These are phyloP conservation scores for Piper longum DNA, from an alignment of 164 flowering plant genomes.

Conservation along the genomic window DNA sequence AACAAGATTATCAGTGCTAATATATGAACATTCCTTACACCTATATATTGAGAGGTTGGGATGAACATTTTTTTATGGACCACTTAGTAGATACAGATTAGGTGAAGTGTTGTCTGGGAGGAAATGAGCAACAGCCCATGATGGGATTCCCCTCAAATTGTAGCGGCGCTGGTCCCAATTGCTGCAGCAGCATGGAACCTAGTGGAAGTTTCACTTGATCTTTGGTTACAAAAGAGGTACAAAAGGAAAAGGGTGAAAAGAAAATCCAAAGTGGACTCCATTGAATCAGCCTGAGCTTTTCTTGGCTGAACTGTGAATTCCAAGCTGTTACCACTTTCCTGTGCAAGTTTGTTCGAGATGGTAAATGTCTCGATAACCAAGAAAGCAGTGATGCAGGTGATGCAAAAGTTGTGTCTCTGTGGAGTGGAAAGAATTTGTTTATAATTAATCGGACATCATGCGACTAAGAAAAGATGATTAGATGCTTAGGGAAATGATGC, in stretches of 20 bases:
- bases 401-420: not conserved
- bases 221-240: too few species aligned
- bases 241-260: not conserved
- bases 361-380: constrained; percentile 28
- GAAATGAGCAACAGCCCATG: not conserved
- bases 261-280: not conserved
- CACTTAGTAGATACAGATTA: not conserved
- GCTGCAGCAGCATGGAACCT: not conserved
- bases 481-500: constrained; percentile 7
- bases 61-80: not conserved
- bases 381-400: constrained; percentile 2
- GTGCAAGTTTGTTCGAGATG: constrained; percentile 3
- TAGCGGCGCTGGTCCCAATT: not conserved
- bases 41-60: not conserved
- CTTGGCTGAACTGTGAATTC: not conserved
- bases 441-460: constrained; percentile 11
- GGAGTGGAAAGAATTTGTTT: constrained; percentile 14
- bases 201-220: not conserved
- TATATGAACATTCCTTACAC: too few species aligned
- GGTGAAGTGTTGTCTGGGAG: not conserved
- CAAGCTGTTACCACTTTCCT: not conserved
- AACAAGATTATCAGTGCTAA: too few species aligned
- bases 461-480: constrained; percentile 28
- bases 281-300: not conserved
- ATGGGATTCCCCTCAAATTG: not conserved